Base-by-base conservation (phyloP, 768 basidiomycete genomes). In the Pisolithus tinctorius region DNA sequence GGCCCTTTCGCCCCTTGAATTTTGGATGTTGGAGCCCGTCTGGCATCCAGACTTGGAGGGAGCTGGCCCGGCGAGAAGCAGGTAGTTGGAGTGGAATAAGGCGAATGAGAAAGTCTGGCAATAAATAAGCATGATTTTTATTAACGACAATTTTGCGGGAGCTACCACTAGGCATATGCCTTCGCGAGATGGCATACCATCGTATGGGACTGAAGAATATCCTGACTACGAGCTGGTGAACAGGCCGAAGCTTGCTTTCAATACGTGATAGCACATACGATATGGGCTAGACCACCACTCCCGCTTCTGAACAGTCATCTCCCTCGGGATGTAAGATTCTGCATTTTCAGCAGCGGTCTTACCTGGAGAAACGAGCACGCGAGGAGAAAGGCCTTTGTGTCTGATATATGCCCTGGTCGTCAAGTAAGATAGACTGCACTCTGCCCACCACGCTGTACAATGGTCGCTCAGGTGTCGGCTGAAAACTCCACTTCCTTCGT, bases 241-340 rank as follows among this genome's bases (percentile, higher is more conserved):
- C 34, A 42, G 41, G 41, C 36, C 2, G 36, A 16, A 25, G 6
- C 10, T 34, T 38, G 52, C 40, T 14, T 8, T 3, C 9, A 13
- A 27, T 23, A 40, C 6, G 38, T 30, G 36, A 40, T 4, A 8
- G 17, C 37, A 70, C 69, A 54, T 69, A 90, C 88, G 72, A 66
- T 89, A 92, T 49, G 88, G 87, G 62, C 80, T 87, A 10, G 85
- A 76, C 80, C 79, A 84, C 80, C 83, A 87, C 26, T 65, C 64
- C 56, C 77, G 71, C 69, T 90, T 87, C 58, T 80, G 70, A 39
- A 61, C 58, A 0, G 78, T 74, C 88, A 89, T 90, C 51, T 71
- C 72, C 30, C 84, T 73, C 11, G 74, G 76, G 14, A 50, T 48
- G 53, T 80, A 76, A 43, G 66, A 38, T 30, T 64, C 60, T 43